Base-by-base conservation (phyloP, 2,329 filamentous ascomycete species). In the Aspergillus luchuensis region DNA sequence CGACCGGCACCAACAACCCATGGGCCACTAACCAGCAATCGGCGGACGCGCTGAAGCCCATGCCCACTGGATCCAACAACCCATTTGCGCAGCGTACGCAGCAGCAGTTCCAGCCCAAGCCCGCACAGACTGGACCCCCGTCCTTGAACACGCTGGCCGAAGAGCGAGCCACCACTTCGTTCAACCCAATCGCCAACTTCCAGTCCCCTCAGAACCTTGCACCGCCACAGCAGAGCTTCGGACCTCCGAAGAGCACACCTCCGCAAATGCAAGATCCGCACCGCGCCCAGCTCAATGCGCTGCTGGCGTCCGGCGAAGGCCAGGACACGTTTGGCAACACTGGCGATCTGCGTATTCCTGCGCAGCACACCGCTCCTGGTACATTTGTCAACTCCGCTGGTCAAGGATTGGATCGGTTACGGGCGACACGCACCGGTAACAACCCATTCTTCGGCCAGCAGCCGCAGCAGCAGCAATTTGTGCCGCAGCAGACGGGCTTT, bases 291-390 rank as follows among this genome's bases (percentile, higher is more conserved):
- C 89, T 99, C 67, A 98, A 98, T 74, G 86, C 90, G 1, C 86
- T 99, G 36, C 86, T 99, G 48, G 86, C 92, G 3, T 87, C 85
- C 23, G 93, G 95, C 66, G 95, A 99, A 59, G 95, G 95, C 23
- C 91, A 96, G 82, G 95, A 99, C 74, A 99, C 95, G 0, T 99
- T 96, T 74, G 95, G 95, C 66, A 99, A 99, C 75, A 91, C 91
- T n/a, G 95, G 95, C 67, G 91, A 98, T 66, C 84, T 97, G 50
- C 92, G 95, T 76, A 96, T 99, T 65, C 95, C 95, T 1, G 89
- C 95, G 2, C 95, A 99, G 74, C 95, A 99, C 76, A 99, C 95
- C 0, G 92, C 95, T 1, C 95, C 95, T 0, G 95, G 94, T 25
- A 96, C 91, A 0, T 99, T 98, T 75, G 89, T 99, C 79, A 99